These are phyloP conservation scores for Lolium multiflorum DNA, from an alignment of 176 grass and related monocot genomes.

Conservation along the genomic window DNA sequence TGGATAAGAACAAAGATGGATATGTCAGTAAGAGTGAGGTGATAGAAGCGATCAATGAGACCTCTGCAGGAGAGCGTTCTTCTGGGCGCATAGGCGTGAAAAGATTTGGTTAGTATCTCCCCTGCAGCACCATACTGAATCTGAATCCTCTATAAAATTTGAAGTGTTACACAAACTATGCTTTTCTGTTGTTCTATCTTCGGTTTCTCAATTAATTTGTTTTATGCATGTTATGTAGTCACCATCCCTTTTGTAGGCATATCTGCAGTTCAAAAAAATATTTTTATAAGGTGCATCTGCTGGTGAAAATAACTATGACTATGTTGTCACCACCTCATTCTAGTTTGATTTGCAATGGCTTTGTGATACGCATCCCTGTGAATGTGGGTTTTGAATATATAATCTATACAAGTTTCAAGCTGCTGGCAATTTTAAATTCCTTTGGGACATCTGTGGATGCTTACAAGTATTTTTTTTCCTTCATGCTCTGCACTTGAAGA, in stretches of 20 bases:
- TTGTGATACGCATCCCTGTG: not conserved
- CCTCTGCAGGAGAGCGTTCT: slow-evolving; percentile 83
- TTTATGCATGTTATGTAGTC: slow-evolving; percentile 5
- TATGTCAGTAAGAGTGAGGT: slow-evolving; percentile 98
- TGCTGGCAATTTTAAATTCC: not conserved
- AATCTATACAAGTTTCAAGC: not conserved
- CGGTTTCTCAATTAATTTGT: not conserved
- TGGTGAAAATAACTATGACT: slow-evolving; percentile 15
- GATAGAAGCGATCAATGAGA: slow-evolving; percentile 97
- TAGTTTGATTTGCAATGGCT: not conserved
- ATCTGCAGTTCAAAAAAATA: not conserved
- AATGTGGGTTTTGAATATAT: slow-evolving; percentile 2
- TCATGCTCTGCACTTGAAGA: not conserved
- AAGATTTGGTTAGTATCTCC: slow-evolving; percentile 82
- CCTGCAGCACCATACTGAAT: not conserved
- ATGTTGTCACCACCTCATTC: slow-evolving; percentile 9
- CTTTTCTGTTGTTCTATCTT: not conserved
- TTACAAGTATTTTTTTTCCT: not conserved
- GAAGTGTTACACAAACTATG: not conserved
- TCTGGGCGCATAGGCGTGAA: slow-evolving; percentile 95
- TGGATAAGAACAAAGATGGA: slow-evolving; percentile 99
- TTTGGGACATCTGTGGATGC: not conserved
- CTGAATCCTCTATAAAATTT: not conserved
- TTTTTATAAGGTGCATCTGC: slow-evolving; percentile 2
- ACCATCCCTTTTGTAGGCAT: not conserved